Conservation (phyloP, 768 basidiomycete species). For the Tremella mesenterica region DNA sequence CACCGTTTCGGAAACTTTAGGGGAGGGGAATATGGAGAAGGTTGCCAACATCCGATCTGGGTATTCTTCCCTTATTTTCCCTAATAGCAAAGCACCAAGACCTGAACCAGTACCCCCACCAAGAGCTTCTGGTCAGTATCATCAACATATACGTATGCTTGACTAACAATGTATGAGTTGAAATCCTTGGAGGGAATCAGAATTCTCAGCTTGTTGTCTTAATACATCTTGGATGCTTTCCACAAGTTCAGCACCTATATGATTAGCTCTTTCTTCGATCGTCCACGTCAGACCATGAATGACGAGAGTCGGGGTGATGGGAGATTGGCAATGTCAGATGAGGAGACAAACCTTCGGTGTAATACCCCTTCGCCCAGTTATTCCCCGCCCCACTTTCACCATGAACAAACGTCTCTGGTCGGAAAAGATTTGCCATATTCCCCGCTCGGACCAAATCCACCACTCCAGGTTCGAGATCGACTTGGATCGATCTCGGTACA, state of each 20-base stretch:
- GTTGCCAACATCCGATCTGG: conserved; percentile 44
- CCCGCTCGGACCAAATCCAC: conserved; percentile 68
- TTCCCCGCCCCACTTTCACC: conserved; percentile 67
- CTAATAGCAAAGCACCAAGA: conserved; percentile 36
- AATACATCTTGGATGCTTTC: conserved; percentile 54
- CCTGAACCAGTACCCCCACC: conserved; percentile 44
- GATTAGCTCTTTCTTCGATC: neutral
- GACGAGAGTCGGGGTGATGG: too few species aligned
- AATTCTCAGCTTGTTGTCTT: conserved; percentile 67
- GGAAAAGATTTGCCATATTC: conserved; percentile 63
- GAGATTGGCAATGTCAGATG: too few species aligned
- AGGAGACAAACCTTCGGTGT: conserved; percentile 59
- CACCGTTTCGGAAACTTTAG: conserved; percentile 45
- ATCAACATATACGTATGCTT: neutral
- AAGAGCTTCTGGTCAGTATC: conserved; percentile 16
- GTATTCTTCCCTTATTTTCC: conserved; percentile 43
- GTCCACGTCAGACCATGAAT: too few species aligned
- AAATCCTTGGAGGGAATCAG: conserved; percentile 75
- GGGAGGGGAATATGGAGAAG: conserved; percentile 42
- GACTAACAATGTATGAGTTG: conserved; percentile 39
- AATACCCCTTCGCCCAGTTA: conserved; percentile 84
- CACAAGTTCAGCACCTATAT: conserved; percentile 88
- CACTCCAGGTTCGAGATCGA: conserved; percentile 84
- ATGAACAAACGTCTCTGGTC: conserved; percentile 75
- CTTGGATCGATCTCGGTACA: conserved; percentile 79